phyloP scores from a whole-genome alignment of 208 protist genomes.

The Trypanosomatidae sp. region DNA sequence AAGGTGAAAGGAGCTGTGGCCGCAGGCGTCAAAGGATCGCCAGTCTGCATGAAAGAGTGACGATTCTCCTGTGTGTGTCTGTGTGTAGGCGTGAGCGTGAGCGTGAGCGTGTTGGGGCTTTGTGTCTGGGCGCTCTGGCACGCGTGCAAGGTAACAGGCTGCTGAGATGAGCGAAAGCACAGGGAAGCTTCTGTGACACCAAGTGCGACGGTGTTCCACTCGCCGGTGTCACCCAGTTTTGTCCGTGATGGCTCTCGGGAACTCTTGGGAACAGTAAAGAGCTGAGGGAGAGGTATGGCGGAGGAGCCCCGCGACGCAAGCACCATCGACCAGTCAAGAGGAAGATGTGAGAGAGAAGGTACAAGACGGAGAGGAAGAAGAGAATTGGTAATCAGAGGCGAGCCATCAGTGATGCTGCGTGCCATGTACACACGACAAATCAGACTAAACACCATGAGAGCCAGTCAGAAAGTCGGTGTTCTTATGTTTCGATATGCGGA shows the following conservation, averaged over 20 bases:
- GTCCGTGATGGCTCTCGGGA: not conserved
- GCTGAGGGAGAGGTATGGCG: not conserved
- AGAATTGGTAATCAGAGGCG: not conserved
- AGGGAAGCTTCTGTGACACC: not conserved
- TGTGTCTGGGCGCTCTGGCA: not conserved
- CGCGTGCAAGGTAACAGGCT: not conserved
- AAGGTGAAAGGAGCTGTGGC: not conserved
- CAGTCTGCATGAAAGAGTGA: not conserved
- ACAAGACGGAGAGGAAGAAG: not conserved
- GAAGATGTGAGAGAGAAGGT: too few relatives aligned
- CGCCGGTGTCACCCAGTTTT: not conserved
- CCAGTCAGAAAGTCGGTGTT: not conserved
- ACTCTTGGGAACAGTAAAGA: not conserved
- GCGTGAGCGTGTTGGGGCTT: not conserved
- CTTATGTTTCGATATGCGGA: not conserved
- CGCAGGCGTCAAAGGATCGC: not conserved
- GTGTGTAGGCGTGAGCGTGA: too few relatives aligned
- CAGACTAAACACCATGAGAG: not conserved
- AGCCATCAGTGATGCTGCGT: not conserved
- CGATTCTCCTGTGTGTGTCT: not conserved
- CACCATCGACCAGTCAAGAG: too few relatives aligned
- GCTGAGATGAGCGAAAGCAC: not conserved
- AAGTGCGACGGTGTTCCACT: not conserved
- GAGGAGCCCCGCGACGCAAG: too few relatives aligned
- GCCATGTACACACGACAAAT: not conserved